Percentiles rank a stretch among this genome's conserved stretches.
Evolutionary conservation across 139 green algal species (phyloP).

Genomic region (Auxenochlorella pyrenoidosa): DNA sequence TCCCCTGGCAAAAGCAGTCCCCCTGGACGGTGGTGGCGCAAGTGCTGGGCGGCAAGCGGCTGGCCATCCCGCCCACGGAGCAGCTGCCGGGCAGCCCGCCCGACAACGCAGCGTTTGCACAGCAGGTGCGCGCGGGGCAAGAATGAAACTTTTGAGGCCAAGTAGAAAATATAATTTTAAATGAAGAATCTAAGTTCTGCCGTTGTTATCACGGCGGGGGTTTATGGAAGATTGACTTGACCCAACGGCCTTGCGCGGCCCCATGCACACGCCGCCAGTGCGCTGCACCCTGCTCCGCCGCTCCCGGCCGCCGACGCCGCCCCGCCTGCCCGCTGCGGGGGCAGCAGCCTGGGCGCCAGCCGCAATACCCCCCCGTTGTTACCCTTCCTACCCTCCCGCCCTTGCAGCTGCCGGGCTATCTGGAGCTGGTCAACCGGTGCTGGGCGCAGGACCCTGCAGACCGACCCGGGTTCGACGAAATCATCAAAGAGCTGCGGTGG

Average conservation of each 20-base stretch:
- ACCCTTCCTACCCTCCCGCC: not conserved
- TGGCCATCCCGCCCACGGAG: not conserved
- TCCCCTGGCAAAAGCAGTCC: constrained; percentile 62
- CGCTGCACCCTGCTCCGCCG: no score
- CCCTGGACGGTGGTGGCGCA: constrained; percentile 47
- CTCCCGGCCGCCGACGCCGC: no score
- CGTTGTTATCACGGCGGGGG: no score
- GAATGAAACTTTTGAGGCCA: no score
- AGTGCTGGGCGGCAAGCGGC: not conserved
- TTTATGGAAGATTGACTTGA: no score
- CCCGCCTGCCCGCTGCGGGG: no score
- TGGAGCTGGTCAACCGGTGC: constrained; percentile 73
- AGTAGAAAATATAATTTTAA: no score
- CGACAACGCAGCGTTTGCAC: constrained; percentile 19
- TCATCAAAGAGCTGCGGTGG: constrained; percentile 43
- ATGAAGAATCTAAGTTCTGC: no score
- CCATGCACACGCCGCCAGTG: no score
- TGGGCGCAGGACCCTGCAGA: constrained; percentile 72
- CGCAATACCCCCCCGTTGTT: no score
- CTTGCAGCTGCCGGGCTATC: constrained; percentile 45
- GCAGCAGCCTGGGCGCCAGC: no score
- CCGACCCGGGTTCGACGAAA: constrained; percentile 59
- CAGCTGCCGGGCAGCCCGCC: constrained; percentile 7
- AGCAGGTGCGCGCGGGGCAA: not conserved
- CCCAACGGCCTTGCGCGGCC: no score